Base-by-base conservation (phyloP, 1,139 yeast species). In the Suhomyces kunorum region DNA sequence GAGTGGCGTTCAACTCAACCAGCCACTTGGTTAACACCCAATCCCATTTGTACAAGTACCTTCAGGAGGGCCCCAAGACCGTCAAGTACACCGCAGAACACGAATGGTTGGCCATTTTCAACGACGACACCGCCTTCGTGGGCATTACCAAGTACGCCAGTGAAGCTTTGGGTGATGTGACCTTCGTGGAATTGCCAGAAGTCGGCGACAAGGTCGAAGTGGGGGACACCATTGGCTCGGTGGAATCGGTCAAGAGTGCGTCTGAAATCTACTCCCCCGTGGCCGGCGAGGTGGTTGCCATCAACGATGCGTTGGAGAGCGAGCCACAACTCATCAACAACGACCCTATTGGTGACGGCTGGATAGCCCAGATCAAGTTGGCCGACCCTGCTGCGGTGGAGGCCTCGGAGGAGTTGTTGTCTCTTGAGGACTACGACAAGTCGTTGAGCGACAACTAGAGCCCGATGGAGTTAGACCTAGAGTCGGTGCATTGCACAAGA, bases 141-240 rank as follows among this genome's bases (percentile, higher is more conserved):
- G 99, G 99, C 27, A 89, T 92, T 64, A 90, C 98, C 46, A 81
- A 79, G 56, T 90, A 92, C 63, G 99, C 99, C 24, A 85, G 96
- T 31, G 96, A 90, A 57, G 96, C 98, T n/a, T 78, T 92, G 47
- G 98, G 98, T 34, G 99, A 92, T 67, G 95, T 95, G 40, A 94
- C 98, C 13, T 92, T 76, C 63, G 84, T 89, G 49, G 99, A 92
- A 66, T 76, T 90, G 54, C 95, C 96, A 38, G 92, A 83, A 54
- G 78, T 77, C 30, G 94, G 87, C 36, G 78, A 76, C 37, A 69
- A 62, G 23, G 78, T 87, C 42, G 82, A 75, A 44, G 73, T 75
- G 41, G 95, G 95, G 40, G 98, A 89, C 50, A 71, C 92, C 12
- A 72, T 92, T 59, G 97, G 97, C 14, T 86, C 96, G 22, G 95